Conservation (phyloP, 805 yeast species). For the Starmerella vaccinii region DNA sequence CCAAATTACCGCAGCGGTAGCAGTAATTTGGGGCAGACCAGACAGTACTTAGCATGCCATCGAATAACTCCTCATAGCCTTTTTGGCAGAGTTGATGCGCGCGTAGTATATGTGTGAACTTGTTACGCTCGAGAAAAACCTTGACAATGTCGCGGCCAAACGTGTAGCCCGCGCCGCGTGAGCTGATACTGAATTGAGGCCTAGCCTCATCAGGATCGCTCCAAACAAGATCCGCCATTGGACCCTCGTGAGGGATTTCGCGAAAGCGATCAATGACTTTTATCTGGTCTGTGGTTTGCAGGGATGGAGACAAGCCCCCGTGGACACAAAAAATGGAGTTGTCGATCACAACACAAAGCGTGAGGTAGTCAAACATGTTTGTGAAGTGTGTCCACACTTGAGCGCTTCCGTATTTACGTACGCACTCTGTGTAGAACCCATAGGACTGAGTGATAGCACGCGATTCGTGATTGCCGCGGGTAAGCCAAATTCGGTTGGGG, state of each 20-base stretch:
- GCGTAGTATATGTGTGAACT: conserved; percentile 69
- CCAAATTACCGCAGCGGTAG: conserved; percentile 92
- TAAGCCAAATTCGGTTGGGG: conserved; percentile 69
- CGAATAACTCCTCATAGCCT: conserved; percentile 86
- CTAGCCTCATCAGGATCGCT: conserved; percentile 87
- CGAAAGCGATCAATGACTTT: conserved; percentile 79
- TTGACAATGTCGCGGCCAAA: conserved; percentile 87
- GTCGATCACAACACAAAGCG: conserved; percentile 82
- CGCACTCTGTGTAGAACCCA: conserved; percentile 92
- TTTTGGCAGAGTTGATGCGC: conserved; percentile 97
- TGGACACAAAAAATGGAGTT: conserved; percentile 87
- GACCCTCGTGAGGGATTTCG: conserved; percentile 98
- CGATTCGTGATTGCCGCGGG: conserved; percentile 94
- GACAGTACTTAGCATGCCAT: conserved; percentile 84
- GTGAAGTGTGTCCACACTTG: conserved; percentile 84
- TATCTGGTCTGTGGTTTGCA: conserved; percentile 88
- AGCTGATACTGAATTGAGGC: conserved; percentile 72
- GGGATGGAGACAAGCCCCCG: conserved; percentile 92
- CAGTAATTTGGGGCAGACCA: conserved; percentile 99
- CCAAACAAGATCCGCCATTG: conserved; percentile 99
- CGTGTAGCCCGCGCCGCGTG: conserved; percentile 96
- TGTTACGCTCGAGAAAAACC: conserved; percentile 68
- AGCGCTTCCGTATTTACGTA: conserved; percentile 72
- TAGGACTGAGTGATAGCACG: conserved; percentile 94
- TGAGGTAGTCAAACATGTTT: conserved; percentile 83